These are phyloP conservation scores for Protomyces pachydermus DNA, from an alignment of 1,139 yeast genomes.

Conservation along the genomic window DNA sequence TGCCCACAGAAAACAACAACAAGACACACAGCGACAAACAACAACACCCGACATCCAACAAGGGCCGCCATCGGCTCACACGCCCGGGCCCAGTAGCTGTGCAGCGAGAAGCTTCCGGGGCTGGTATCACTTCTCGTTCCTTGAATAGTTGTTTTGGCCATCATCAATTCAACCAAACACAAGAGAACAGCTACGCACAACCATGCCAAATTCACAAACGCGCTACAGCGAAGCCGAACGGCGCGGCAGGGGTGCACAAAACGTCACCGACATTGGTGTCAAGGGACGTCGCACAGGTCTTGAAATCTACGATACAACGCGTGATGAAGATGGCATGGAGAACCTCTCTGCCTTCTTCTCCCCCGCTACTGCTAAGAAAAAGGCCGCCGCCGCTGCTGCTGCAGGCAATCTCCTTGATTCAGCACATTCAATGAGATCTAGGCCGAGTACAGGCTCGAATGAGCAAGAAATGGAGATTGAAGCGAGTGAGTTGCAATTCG, in stretches of 20 bases:
- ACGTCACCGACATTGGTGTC: conserved; percentile 27
- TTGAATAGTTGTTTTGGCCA: too few species aligned
- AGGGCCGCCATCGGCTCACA: too few species aligned
- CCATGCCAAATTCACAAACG: not conserved
- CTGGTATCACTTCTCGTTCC: too few species aligned
- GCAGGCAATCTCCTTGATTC: not conserved
- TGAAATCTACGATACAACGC: conserved; percentile 32
- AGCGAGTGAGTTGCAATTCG: conserved; percentile 12
- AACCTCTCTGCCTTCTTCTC: conserved; percentile 71
- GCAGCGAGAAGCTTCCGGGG: too few species aligned
- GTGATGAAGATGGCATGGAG: conserved; percentile 72
- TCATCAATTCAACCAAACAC: too few species aligned
- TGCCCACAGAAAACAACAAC: too few species aligned
- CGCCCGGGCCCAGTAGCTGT: too few species aligned
- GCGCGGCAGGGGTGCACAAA: conserved; percentile 22
- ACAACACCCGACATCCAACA: too few species aligned
- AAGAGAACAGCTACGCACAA: not conserved
- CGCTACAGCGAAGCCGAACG: conserved; percentile 27
- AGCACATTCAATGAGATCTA: not conserved
- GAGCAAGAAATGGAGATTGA: conserved; percentile 17
- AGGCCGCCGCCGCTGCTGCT: conserved; percentile 8
- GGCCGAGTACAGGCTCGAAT: conserved; percentile 3
- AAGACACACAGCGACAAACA: too few species aligned
- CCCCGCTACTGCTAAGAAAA: conserved; percentile 31
- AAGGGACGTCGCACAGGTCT: conserved; percentile 25